Base-by-base conservation (phyloP, 2,329 filamentous ascomycete genomes). In the Dactylonectria estremocensis region DNA sequence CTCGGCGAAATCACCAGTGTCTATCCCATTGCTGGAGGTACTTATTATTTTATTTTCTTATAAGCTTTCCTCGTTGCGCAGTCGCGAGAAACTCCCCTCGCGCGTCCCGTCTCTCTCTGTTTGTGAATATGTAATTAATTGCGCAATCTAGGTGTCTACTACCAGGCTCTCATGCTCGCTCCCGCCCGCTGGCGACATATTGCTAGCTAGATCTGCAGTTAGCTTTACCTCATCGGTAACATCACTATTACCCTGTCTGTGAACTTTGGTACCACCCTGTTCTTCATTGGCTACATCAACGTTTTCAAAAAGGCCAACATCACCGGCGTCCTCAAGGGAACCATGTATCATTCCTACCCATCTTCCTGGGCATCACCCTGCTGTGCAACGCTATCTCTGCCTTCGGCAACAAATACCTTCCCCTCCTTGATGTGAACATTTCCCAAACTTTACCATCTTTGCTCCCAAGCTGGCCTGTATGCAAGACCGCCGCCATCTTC, bases 171-270 rank as follows among this genome's bases (percentile, higher is more conserved):
- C 77, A 93, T 93, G 89, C 87, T 95, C 14, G 87, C 92, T 0
- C 86, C 90, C 18, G 78, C 86, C 28, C 80, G 79, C 16, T 91
- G 88, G 82, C 89, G 91, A 60, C 88, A 86, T 48, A 81, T 92
- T 16, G 85, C 91, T 16, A 90, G 90, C 35, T 94, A 91, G 89
- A 88, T 93, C 68, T 92, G 90, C 71, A 92, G 92, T 67, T 95
- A 92, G 92, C 84, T 91, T 22, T 95, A 93, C 77, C 88, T 93
- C 18, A 90, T 94, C 58, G 93, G 93, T 66, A 95, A 95, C 81
- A 91, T 94, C 79, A 94, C 91, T 72, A 95, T 95, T 73, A 94
- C 92, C 0, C 84, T 94, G n/a, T 88, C 92, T n/a, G 92, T 94
- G 77, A 93, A 93, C 83, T 95, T 94, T 74, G 93, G 92, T 7